Conservation (phyloP, 495 filamentous ascomycete genomes). For the Symbiotaphrina buchneri region DNA sequence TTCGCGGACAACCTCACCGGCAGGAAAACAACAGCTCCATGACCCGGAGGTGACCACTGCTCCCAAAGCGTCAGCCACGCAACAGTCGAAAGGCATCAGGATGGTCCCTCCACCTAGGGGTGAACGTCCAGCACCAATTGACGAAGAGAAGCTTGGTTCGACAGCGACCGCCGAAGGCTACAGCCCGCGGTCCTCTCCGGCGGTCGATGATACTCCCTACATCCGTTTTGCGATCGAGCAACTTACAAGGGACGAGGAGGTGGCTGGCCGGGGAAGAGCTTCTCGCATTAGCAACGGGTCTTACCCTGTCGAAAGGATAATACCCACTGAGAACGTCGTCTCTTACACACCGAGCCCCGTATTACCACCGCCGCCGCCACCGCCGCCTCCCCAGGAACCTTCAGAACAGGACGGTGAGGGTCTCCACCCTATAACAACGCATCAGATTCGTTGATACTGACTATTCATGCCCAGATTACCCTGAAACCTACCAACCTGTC, state of each 20-base stretch:
- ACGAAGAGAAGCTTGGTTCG: constrained; percentile 7
- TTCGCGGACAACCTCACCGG: constrained; percentile 15
- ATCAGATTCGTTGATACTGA: constrained; percentile 1
- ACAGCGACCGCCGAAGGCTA: constrained; percentile 10
- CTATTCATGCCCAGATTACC: neutral
- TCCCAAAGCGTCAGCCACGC: no score
- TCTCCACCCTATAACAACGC: neutral
- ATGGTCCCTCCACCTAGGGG: constrained; percentile 9
- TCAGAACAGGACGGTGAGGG: neutral
- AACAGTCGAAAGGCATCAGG: no score
- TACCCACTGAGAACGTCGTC: constrained; percentile 10
- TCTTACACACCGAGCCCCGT: constrained; percentile 1
- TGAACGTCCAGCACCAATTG: constrained; percentile 6
- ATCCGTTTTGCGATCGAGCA: constrained; percentile 55
- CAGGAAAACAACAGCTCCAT: no score
- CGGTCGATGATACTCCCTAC: constrained; percentile 42
- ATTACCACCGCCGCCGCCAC: neutral
- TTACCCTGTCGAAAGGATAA: constrained; percentile 23
- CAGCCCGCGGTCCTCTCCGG: constrained; percentile 31
- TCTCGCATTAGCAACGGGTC: constrained; percentile 17
- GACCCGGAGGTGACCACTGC: no score
- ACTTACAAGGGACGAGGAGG: constrained; percentile 34
- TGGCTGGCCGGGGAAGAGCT: constrained; percentile 13
- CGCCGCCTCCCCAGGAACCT: neutral
- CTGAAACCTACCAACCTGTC: constrained; percentile 28